phyloP scores from a whole-genome alignment of 495 filamentous ascomycete species.

The Paragyromitra xinjiangensis region DNA sequence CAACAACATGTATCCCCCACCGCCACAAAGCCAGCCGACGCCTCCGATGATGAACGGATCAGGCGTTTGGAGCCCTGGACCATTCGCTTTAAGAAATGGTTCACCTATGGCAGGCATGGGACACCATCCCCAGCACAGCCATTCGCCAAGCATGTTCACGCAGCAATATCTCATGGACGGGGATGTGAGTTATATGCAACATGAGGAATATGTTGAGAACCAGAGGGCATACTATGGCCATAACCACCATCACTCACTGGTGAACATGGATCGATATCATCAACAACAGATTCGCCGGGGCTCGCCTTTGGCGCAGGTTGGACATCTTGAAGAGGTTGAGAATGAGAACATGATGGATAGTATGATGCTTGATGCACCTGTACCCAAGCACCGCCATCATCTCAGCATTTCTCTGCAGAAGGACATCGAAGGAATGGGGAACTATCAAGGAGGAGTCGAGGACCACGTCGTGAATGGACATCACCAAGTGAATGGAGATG shows the following conservation, averaged over 20 bases:
- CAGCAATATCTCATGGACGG: constrained; percentile 41
- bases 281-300: constrained; percentile 59
- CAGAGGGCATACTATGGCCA: constrained; percentile 46
- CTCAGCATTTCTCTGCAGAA: constrained; percentile 78
- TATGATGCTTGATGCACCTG: constrained; percentile 67
- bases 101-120: constrained; percentile 51
- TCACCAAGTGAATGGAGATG: constrained; percentile 44
- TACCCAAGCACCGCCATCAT: constrained; percentile 73
- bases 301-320: constrained; percentile 58
- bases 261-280: constrained; percentile 59
- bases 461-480: constrained; percentile 44
- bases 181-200: constrained; percentile 34
- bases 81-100: constrained; percentile 47
- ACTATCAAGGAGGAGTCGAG: constrained; percentile 68
- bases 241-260: constrained; percentile 52
- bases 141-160: constrained; percentile 48
- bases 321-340: constrained; percentile 46
- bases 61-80: constrained; percentile 50
- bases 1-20: constrained; percentile 36
- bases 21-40: constrained; percentile 51
- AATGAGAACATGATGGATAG: constrained; percentile 28
- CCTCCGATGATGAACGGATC: constrained; percentile 49
- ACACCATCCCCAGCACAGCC: constrained; percentile 40
- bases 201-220: constrained; percentile 40
- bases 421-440: constrained; percentile 77